These are phyloP conservation scores for Hypseocharis bilobata DNA, from an alignment of 441 rosid genomes.

Conservation along the genomic window DNA sequence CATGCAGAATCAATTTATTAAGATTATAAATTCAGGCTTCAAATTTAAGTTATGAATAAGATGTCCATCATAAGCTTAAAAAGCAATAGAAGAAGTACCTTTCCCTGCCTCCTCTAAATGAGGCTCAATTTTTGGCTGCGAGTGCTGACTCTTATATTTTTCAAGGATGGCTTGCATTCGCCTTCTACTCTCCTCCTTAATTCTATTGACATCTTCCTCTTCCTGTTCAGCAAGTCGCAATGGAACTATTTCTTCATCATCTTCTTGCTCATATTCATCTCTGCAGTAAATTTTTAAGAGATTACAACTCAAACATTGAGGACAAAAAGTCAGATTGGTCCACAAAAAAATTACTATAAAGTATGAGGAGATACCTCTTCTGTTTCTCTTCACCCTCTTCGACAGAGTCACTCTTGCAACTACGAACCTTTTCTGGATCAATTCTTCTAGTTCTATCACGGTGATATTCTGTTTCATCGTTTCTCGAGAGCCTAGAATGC, in stretches of 20 bases:
- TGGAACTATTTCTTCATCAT: slow-evolving; percentile 49
- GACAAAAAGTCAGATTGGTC: neutral
- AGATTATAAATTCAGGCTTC: no score
- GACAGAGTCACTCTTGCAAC: slow-evolving; percentile 30
- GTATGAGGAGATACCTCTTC: slow-evolving; percentile 36
- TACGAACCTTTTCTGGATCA: slow-evolving; percentile 23
- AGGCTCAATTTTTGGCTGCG: slow-evolving; percentile 36
- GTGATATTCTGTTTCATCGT: slow-evolving; percentile 23
- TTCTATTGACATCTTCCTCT: slow-evolving; percentile 73
- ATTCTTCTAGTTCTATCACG: slow-evolving; percentile 28
- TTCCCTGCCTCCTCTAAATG: slow-evolving; percentile 26
- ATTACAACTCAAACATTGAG: slow-evolving; percentile 14
- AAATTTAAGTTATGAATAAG: neutral
- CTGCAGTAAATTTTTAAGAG: slow-evolving; percentile 23
- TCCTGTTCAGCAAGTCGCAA: slow-evolving; percentile 61
- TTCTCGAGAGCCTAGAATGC: slow-evolving; percentile 25
- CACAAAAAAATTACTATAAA: neutral
- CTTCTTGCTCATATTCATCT: slow-evolving; percentile 49
- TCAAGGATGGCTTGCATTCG: slow-evolving; percentile 70
- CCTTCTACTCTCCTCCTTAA: slow-evolving; percentile 89
- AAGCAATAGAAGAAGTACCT: slow-evolving; percentile 29
- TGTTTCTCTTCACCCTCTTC: slow-evolving; percentile 27
- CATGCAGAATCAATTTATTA: neutral
- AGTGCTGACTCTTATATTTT: slow-evolving; percentile 52
- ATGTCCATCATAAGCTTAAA: neutral